phyloP scores from a whole-genome alignment of 2,329 filamentous ascomycete species.

The Cordyceps javanica region DNA sequence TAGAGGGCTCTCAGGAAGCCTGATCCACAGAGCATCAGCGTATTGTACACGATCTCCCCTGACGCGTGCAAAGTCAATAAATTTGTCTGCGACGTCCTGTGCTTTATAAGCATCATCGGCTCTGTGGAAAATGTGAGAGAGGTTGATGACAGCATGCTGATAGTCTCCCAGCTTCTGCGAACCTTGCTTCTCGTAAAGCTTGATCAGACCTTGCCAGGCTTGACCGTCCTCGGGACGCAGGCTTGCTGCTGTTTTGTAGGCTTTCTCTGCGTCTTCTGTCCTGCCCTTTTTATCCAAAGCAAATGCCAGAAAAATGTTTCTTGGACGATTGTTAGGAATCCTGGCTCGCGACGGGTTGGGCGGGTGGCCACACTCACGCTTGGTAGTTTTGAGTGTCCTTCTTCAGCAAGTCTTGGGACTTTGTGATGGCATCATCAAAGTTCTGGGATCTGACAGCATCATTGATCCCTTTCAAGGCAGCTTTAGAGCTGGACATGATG shows the following conservation, averaged over 20 bases:
- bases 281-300: conserved; percentile 71
- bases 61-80: conserved; percentile 64
- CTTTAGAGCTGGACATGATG: conserved; percentile 55
- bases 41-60: conserved; percentile 69
- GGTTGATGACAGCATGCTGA: conserved; percentile 61
- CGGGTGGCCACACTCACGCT: conserved; percentile 47
- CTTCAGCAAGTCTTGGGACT: conserved; percentile 63
- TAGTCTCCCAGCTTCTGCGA: conserved; percentile 65
- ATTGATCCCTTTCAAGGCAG: conserved; percentile 74
- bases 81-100: conserved; percentile 70
- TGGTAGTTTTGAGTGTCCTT: conserved; percentile 76
- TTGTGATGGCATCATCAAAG: conserved; percentile 66
- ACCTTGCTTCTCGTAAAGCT: conserved; percentile 75
- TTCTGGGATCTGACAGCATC: conserved; percentile 71
- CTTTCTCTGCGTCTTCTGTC: conserved; percentile 65
- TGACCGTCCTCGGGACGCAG: conserved; percentile 72
- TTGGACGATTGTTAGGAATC: conserved; percentile 24
- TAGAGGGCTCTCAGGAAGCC: conserved; percentile 73
- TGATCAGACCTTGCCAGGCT: conserved; percentile 85
- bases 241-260: conserved; percentile 66
- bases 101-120: conserved; percentile 58
- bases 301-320: conserved; percentile 81
- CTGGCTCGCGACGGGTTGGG: not conserved
- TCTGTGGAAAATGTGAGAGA: conserved; percentile 69
- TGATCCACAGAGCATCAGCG: conserved; percentile 66